Evolutionary conservation across 176 grass and related monocot genomes (phyloP).

Genomic region (Rhipidocladum racemiflorum): DNA sequence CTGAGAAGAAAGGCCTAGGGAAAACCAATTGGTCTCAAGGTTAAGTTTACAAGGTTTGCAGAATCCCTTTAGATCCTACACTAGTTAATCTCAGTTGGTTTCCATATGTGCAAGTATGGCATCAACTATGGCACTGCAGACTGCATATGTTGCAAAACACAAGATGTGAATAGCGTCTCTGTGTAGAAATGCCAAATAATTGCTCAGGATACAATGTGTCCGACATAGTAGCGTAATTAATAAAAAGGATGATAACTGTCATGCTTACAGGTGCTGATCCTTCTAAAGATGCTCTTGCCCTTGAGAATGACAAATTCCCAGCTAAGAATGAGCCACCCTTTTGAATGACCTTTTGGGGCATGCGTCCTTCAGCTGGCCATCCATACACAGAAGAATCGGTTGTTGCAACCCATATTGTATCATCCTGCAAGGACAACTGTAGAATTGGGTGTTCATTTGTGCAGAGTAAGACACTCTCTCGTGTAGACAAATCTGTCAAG

Average conservation of each 20-base stretch:
- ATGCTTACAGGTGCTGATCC: constrained; percentile 91
- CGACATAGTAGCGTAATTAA: constrained; percentile 16
- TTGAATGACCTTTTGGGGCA: constrained; percentile 72
- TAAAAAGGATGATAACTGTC: constrained; percentile 21
- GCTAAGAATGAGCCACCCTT: constrained; percentile 96
- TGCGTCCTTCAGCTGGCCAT: constrained; percentile 71
- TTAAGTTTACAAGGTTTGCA: background rate
- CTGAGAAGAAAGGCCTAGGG: background rate
- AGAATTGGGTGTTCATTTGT: constrained; percentile 76
- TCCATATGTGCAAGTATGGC: background rate
- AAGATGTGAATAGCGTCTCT: background rate
- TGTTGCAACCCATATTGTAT: constrained; percentile 85
- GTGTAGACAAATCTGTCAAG: constrained; percentile 77
- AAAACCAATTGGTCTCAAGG: constrained; percentile 12
- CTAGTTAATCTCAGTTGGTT: background rate
- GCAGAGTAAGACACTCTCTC: constrained; percentile 90
- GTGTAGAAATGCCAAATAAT: constrained; percentile 6
- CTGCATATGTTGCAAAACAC: background rate
- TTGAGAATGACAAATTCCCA: constrained; percentile 95
- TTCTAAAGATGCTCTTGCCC: constrained; percentile 90
- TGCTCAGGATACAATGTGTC: background rate
- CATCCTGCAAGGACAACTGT: constrained; percentile 89
- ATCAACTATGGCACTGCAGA: background rate
- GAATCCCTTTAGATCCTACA: background rate
- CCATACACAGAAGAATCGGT: constrained; percentile 82